Conservation (phyloP, 805 yeast species). For the Candida boidinii region DNA sequence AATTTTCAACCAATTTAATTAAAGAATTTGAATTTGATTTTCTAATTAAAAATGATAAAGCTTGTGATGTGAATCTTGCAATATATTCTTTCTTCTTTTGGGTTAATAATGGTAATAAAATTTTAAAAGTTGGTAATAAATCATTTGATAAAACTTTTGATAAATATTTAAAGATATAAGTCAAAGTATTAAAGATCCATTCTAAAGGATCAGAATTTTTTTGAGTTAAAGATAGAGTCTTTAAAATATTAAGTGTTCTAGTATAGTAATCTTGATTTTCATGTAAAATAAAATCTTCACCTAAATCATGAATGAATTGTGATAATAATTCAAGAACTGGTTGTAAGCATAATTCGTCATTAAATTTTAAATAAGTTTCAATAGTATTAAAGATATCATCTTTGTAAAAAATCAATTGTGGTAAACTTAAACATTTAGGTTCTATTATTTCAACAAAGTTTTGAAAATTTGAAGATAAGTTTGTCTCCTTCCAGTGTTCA, state of each 20-base stretch:
- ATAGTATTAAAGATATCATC: conserved; percentile 38
- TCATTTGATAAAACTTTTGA: conserved; percentile 56
- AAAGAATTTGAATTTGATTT: conserved; percentile 49
- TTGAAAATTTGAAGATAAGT: conserved; percentile 63
- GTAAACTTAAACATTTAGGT: conserved; percentile 55
- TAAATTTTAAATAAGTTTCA: conserved; percentile 34
- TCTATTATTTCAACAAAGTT: conserved; percentile 51
- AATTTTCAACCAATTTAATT: conserved; percentile 31
- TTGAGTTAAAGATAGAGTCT: conserved; percentile 38
- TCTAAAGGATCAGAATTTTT: conserved; percentile 60
- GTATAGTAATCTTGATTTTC: conserved; percentile 52
- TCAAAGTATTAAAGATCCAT: conserved; percentile 76
- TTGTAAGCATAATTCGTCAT: conserved; percentile 67
- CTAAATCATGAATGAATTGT: conserved; percentile 86
- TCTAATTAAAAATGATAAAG: conserved; percentile 74
- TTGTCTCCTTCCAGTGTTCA: conserved; percentile 84
- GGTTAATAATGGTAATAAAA: conserved; percentile 56
- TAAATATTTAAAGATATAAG: conserved; percentile 84
- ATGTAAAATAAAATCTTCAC: conserved; percentile 86
- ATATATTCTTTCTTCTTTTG: conserved; percentile 52
- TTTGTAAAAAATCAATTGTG: conserved; percentile 74
- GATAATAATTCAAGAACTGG: conserved; percentile 75
- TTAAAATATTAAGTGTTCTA: conserved; percentile 41
- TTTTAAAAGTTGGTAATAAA: conserved; percentile 58
- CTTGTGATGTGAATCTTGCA: conserved; percentile 82